Percentiles rank a stretch among this genome's conserved stretches.
Evolutionary conservation across 2,329 filamentous ascomycete species (phyloP).

Genomic region (Aspergillus sp.): DNA sequence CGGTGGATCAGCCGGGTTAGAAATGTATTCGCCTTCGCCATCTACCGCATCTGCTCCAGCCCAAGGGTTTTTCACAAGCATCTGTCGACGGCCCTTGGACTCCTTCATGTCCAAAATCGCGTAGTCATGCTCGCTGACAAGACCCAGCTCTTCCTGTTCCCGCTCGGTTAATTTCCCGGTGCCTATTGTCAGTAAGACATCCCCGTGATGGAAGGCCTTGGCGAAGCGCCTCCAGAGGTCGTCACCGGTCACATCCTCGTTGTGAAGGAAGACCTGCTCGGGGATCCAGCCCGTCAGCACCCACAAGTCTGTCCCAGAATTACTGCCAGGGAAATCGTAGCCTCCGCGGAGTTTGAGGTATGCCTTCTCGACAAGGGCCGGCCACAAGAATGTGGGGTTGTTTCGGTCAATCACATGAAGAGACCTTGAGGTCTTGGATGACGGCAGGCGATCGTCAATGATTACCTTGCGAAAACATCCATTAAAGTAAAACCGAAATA

Average conservation of each 20-base stretch:
- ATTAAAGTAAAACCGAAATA: conserved; percentile 93
- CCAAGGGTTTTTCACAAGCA: conserved; percentile 97
- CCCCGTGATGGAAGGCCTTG: conserved; percentile 70
- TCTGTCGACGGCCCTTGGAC: conserved; percentile 58
- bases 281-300: conserved; percentile 95
- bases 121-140: conserved; percentile 92
- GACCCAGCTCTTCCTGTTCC: conserved; percentile 76
- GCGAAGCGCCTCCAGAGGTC: conserved; percentile 76
- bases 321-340: conserved; percentile 97
- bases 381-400: conserved; percentile 82
- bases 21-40: conserved; percentile 23
- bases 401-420: conserved; percentile 85
- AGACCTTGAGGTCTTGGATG: conserved; percentile 66
- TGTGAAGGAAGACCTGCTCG: conserved; percentile 89
- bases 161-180: conserved; percentile 76
- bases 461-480: conserved; percentile 83
- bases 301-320: conserved; percentile 93
- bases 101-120: conserved; percentile 79
- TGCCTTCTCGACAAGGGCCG: conserved; percentile 89
- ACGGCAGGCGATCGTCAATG: conserved; percentile 87
- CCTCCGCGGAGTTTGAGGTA: conserved; percentile 94
- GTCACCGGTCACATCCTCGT: conserved; percentile 74
- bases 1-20: conserved; percentile 12
- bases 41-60: conserved; percentile 61
- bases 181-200: conserved; percentile 85